These are phyloP conservation scores for Penicillium subrubescens DNA, from an alignment of 495 filamentous ascomycete genomes.

Conservation along the genomic window DNA sequence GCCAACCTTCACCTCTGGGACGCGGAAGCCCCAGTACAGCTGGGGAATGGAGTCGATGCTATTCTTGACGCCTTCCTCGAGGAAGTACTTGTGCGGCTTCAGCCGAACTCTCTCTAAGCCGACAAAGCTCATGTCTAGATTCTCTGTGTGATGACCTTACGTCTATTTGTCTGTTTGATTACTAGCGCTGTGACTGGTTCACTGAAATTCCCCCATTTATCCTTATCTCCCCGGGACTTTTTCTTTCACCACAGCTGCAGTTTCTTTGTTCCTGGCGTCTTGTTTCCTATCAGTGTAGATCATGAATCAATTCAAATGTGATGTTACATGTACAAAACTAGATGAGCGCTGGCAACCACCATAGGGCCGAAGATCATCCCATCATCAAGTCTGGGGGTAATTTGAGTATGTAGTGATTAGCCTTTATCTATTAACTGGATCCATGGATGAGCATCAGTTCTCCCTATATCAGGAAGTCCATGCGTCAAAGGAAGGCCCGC, in stretches of 20 bases:
- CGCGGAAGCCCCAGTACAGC: conserved; percentile 77
- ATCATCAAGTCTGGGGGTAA: not conserved
- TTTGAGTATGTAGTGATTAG: not conserved
- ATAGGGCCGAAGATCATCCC: not conserved
- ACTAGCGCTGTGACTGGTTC: not conserved
- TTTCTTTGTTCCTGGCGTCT: not conserved
- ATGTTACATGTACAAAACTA: not conserved
- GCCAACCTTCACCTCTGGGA: conserved; percentile 87
- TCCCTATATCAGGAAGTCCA: conserved; percentile 7
- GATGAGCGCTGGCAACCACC: not conserved
- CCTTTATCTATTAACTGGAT: no score
- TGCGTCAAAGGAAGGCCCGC: not conserved
- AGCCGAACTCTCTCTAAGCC: conserved; percentile 39
- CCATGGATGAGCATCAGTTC: not conserved
- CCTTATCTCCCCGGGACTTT: not conserved
- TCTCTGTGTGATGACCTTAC: not conserved
- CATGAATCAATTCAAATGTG: not conserved
- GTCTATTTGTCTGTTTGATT: not conserved
- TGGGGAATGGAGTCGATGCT: conserved; percentile 83
- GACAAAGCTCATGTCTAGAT: not conserved
- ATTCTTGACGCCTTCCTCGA: conserved; percentile 92
- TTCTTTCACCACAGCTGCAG: not conserved
- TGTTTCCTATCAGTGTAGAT: not conserved
- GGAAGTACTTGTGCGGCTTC: conserved; percentile 90
- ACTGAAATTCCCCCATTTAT: not conserved